Base-by-base conservation (phyloP, 225 moss, liverwort and hornwort genomes). In the Pleurozium schreberi region DNA sequence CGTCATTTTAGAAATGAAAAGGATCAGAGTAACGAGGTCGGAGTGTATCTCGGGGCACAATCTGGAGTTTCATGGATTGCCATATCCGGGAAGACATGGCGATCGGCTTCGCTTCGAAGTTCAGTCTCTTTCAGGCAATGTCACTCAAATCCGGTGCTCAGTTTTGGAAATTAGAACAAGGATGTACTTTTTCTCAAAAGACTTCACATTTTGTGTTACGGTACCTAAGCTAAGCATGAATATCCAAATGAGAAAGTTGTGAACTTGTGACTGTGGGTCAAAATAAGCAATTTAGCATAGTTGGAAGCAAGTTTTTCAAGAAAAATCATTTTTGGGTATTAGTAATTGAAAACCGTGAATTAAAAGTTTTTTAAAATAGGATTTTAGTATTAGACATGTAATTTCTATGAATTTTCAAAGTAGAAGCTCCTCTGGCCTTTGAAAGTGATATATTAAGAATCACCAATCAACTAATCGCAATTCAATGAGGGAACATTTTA, bases 121-220 rank as follows among this genome's bases (percentile, higher is more conserved):
- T 89, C 78, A 89, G 73, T 33, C 77, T 33, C 77, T 43, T 90
- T 71, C 85, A 85, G 90, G 80, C 83, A 64, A 14, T 34, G 50
- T 34, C 20, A 9, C 50, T 65, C 17, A 38, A 83, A 67, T 53
- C n/a, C 67, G 67, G 28, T 12, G 38, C 66, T 83, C 47, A n/a
- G 28, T 67, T 83, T 17, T 26, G n/a, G 83, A 67, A 38, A 38
- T 12, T 18, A 38, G 12, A 2, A 27, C 27, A 38, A 38, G 38
- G 49, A 50, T 38, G 65, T 12, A 50, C 26, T 8, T 66, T 17
- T 83, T 33, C 27, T 52, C 47, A 19, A 13, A 11, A n/a, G 20
- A 20, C 6, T 67, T 30, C 67, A 67, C 53, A n/a, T 17, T 30
- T 47, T 18, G 74, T 17, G 18, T 52, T 52, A 28, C 6, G n/a